Evolutionary conservation across 1,284 basidiomycete species (phyloP), one percentile per base, ranked within the genome.

Genomic region (Rhodofomes roseus): DNA sequence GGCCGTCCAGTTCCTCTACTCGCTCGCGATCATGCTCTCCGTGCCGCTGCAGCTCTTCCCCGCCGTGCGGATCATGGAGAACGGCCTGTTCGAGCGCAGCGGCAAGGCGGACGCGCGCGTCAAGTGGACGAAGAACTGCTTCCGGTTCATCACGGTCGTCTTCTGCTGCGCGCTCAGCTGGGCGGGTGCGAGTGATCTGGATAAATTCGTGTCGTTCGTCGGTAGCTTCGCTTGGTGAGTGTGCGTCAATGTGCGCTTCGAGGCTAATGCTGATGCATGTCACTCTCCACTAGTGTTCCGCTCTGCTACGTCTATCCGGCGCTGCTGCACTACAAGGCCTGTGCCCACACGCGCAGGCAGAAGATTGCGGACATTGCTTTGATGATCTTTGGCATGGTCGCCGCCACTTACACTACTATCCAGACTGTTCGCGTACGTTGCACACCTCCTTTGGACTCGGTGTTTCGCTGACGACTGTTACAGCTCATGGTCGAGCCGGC

Each of bases 11-110:
- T 90, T 95, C 74, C 74, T 96, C 18, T 96, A 95, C 76, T 89
- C 92, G n/a, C 73, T 96, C 48, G 96, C 96, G 9, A 99, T 98
- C 72, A 80, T 98, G 62, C 86, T 98, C 43, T 97, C 95, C 16
- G 91, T 93, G 16, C 96, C 96, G 0, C 84, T 99, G 4, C 95
- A 97, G 72, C 88, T 99, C 59, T 98, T 99, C 90, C 96, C 96
- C 0, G 97, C 96, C 1, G 89, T 98, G 52, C 86, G 95, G 50
- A 98, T 99, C 71, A 86, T 99, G 77, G 97, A 99, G 80, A 96
- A 96, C 67, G 96, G 93, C 1, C 71, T 99, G n/a, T 98, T 99
- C 73, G 84, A 86, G 55, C 86, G 85, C 55, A 97, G 95, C 68
- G 97, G 98, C 63, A 93, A 94, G 74, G 79, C 66, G 39, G 76